These are phyloP conservation scores for Papiliotrema flavescens DNA, from an alignment of 1,284 basidiomycete genomes.

Conservation along the genomic window DNA sequence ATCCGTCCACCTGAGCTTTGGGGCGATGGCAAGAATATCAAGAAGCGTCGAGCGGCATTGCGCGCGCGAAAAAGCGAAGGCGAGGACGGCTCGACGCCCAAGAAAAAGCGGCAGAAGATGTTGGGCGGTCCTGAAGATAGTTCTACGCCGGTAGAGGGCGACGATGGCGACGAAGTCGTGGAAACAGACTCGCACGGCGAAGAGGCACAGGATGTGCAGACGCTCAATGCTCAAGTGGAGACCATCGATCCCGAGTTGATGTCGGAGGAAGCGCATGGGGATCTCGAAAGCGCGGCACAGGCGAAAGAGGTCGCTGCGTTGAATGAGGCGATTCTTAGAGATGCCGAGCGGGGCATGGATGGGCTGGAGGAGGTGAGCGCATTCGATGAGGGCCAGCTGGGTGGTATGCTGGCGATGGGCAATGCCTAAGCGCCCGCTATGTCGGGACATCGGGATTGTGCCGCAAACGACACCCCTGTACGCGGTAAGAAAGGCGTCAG, in stretches of 20 bases:
- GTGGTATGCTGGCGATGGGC: not conserved
- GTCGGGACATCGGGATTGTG: too few species aligned
- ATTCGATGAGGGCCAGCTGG: not conserved
- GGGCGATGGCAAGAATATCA: conserved; percentile 42
- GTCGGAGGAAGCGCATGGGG: too few species aligned
- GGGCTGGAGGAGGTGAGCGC: not conserved
- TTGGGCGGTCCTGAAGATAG: not conserved
- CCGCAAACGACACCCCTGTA: too few species aligned
- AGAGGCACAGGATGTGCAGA: not conserved
- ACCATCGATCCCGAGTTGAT: not conserved
- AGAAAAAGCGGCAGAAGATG: not conserved
- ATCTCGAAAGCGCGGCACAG: too few species aligned
- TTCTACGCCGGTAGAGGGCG: too few species aligned
- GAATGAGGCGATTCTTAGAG: not conserved
- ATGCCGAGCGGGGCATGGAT: not conserved
- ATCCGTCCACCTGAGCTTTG: conserved; percentile 43
- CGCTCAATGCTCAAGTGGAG: not conserved
- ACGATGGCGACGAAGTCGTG: not conserved
- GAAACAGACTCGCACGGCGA: not conserved
- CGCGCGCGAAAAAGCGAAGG: not conserved
- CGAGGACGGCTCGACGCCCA: not conserved
- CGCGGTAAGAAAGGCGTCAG: too few species aligned
- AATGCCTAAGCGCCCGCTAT: not conserved
- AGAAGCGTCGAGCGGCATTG: conserved; percentile 25
- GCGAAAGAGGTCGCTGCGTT: not conserved